These are phyloP conservation scores for Fusarium nematophilum DNA, from an alignment of 2,329 filamentous ascomycete genomes.

Conservation along the genomic window DNA sequence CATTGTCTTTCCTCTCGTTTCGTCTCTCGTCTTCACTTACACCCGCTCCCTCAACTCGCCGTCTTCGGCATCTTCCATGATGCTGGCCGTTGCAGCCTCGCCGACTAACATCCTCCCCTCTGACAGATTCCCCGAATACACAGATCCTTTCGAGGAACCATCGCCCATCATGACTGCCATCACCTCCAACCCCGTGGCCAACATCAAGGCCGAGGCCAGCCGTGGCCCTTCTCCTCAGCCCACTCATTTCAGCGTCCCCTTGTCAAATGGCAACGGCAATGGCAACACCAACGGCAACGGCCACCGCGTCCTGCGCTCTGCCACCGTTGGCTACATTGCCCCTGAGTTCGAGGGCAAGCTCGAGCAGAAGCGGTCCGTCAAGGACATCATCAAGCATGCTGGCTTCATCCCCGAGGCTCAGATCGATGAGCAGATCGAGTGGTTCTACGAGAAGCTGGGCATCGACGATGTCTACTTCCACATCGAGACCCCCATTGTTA, in stretches of 20 bases:
- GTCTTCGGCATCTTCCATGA: conserved; percentile 40
- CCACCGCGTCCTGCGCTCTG: conserved; percentile 83
- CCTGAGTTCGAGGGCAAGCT: conserved; percentile 93
- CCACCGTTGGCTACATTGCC: conserved; percentile 93
- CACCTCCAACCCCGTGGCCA: conserved; percentile 56
- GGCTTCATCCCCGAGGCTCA: conserved; percentile 89
- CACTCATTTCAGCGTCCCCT: conserved; percentile 81
- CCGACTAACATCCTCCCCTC: conserved; percentile 53
- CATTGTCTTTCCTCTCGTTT: conserved; percentile 13
- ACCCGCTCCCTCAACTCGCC: conserved; percentile 17
- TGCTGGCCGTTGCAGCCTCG: conserved; percentile 52
- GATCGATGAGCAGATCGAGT: conserved; percentile 85
- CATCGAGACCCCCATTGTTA: conserved; percentile 85
- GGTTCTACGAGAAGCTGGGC: conserved; percentile 98
- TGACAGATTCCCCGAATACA: conserved; percentile 60
- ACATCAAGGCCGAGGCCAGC: conserved; percentile 55
- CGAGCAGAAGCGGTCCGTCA: conserved; percentile 90
- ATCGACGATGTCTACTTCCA: conserved; percentile 99
- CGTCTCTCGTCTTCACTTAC: conserved; percentile 25
- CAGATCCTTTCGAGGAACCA: conserved; percentile 52
- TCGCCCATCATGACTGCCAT: conserved; percentile 48
- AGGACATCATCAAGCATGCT: conserved; percentile 80
- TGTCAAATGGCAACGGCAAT: conserved; percentile 62
- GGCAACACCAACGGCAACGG: conserved; percentile 64
- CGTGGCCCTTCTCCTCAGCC: conserved; percentile 88